These are phyloP conservation scores for Colletotrichum sojae DNA, from an alignment of 2,329 filamentous ascomycete genomes.

Conservation along the genomic window DNA sequence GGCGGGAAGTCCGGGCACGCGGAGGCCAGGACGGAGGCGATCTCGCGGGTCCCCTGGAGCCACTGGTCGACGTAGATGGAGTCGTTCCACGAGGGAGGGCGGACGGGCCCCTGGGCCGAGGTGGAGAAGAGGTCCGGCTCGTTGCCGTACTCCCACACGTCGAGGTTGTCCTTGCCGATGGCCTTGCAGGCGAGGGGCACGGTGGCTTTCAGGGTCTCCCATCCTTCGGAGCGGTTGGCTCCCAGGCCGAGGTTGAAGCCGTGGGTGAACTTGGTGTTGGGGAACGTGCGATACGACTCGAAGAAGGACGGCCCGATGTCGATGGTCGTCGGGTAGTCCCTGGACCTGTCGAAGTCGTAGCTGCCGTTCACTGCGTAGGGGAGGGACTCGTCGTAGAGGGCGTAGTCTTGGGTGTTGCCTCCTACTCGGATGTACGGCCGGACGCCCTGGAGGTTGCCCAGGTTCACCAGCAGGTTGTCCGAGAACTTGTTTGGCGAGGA, in stretches of 20 bases:
- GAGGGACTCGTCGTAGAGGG: constrained; percentile 70
- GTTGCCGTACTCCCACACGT: constrained; percentile 75
- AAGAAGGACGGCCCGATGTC: constrained; percentile 74
- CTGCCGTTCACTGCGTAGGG: constrained; percentile 66
- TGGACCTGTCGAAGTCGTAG: constrained; percentile 62
- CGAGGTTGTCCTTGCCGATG: constrained; percentile 63
- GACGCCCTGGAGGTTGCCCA: constrained; percentile 66
- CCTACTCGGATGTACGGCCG: constrained; percentile 75
- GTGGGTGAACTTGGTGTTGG: constrained; percentile 69
- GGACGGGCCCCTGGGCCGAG: constrained; percentile 64
- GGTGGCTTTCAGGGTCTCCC: constrained; percentile 67
- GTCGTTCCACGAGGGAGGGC: constrained; percentile 69
- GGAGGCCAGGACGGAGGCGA: constrained; percentile 60
- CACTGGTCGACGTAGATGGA: constrained; percentile 69
- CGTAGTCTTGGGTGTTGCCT: constrained; percentile 78
- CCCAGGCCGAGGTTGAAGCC: constrained; percentile 73
- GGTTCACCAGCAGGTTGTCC: constrained; percentile 70
- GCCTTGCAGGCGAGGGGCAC: constrained; percentile 70
- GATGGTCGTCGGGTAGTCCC: constrained; percentile 73
- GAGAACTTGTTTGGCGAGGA: constrained; percentile 72
- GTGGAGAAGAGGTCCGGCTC: constrained; percentile 73
- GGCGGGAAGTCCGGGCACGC: constrained; percentile 65
- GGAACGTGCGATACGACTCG: constrained; percentile 72
- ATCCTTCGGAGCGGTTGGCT: constrained; percentile 64
- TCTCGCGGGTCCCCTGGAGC: constrained; percentile 66